Base-by-base conservation (phyloP, 495 filamentous ascomycete species). In the Lasiosphaeria hispida region DNA sequence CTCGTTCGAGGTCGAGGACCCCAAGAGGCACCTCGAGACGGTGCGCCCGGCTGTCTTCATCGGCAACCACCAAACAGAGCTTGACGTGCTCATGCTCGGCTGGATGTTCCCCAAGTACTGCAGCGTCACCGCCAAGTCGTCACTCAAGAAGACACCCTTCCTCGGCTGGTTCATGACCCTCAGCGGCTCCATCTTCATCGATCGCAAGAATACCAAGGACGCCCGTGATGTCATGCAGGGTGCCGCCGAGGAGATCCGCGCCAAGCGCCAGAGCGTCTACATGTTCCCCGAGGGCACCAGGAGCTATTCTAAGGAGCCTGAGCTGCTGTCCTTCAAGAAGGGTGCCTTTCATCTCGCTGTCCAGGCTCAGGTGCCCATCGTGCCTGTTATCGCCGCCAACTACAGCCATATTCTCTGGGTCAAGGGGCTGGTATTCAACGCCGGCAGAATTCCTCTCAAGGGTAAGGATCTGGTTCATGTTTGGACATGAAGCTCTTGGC, bases 101-200 rank as follows among this genome's bases (percentile, higher is more conserved):
- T 72, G 75, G 63, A 81, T 94, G 58, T 96, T 96, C 78, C 95
- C 94, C 10, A 87, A 85, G 54, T 91, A 94, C 78, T 95, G 89
- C 77, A 89, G 85, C 69, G 90, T 99, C 45, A 97, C 92, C 5
- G 91, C 93, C 40, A 99, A 99, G 83, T 85, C 87, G 65, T 87
- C 84, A 37, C 76, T 99, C 61, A 87, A 85, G 63, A 82, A 80
- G 43, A 72, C 86, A n/a, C 94, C 94, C 1, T 87, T 99, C 69
- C 77, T 99, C 42, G 94, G 94, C 50, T 96, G 91, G 93, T 99
- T 95, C 75, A 97, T 98, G 95, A 65, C 84, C 38, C 79, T 97
- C 17, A 89, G 85, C 40, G 90, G 91, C 49, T 89, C 90, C 57
- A 87, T 99, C 43, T 99, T 97, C 72, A 95, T 99, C 75, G 90